Conservation (phyloP, 495 filamentous ascomycete genomes). For the Bryoglossum gracile region DNA sequence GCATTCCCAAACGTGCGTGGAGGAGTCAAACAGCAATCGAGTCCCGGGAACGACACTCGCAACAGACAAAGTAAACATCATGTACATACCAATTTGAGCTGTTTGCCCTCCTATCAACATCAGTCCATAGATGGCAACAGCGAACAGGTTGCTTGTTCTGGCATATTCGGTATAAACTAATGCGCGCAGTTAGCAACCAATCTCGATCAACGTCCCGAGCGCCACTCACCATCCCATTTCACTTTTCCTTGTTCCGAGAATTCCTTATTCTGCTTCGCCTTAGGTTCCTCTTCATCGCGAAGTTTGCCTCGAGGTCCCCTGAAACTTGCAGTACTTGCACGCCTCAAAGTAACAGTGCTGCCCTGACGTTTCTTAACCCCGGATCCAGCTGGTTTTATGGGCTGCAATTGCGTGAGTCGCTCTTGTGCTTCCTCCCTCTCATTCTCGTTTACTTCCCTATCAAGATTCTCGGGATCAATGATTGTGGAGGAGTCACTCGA, state of each 20-base stretch:
- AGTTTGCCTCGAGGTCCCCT: conserved; percentile 75
- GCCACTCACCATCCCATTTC: conserved; percentile 65
- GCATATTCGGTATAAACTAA: conserved; percentile 79
- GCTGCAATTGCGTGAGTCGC: conserved; percentile 57
- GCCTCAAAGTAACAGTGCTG: conserved; percentile 71
- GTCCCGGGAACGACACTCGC: neutral
- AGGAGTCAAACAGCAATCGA: neutral
- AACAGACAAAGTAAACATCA: conserved; percentile 7
- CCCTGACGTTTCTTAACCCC: conserved; percentile 43
- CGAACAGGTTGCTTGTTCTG: conserved; percentile 82
- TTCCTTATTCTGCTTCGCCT: conserved; percentile 81
- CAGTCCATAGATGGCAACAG: conserved; percentile 73
- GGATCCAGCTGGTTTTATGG: conserved; percentile 53
- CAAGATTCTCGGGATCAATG: conserved; percentile 37
- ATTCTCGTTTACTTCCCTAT: conserved; percentile 38
- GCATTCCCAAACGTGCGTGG: conserved; percentile 23
- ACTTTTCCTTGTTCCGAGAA: conserved; percentile 89
- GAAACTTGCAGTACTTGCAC: conserved; percentile 89
- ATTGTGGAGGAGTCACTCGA: conserved; percentile 49
- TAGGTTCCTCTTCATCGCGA: conserved; percentile 74
- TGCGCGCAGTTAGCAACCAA: conserved; percentile 21
- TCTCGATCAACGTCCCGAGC: conserved; percentile 29
- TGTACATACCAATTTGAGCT: conserved; percentile 43
- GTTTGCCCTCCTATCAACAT: conserved; percentile 74
- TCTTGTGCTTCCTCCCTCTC: conserved; percentile 66